phyloP scores from a whole-genome alignment of 495 filamentous ascomycete species.

The Hypomontagnella submonticulosa region DNA sequence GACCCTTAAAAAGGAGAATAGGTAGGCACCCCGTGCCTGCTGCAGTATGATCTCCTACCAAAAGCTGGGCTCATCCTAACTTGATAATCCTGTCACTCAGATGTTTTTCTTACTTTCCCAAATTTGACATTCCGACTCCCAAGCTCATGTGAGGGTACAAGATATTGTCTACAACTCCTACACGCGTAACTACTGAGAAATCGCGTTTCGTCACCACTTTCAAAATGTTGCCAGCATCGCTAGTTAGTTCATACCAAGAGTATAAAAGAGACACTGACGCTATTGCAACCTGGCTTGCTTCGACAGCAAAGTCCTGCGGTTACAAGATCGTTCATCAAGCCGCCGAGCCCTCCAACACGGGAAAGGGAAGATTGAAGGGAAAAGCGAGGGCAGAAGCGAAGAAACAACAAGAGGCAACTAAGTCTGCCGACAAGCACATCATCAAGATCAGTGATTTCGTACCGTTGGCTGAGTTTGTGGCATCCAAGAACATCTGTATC shows the following conservation, averaged over 20 bases:
- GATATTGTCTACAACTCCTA: too few species aligned
- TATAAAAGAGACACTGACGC: conserved; percentile 63
- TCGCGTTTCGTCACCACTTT: background rate
- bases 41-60: too few species aligned
- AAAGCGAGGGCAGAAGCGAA: conserved; percentile 49
- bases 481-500: conserved; percentile 40
- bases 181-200: too few species aligned
- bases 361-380: conserved; percentile 44
- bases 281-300: conserved; percentile 62
- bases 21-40: too few species aligned
- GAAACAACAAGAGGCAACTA: conserved; percentile 11
- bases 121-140: too few species aligned
- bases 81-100: too few species aligned
- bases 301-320: conserved; percentile 55
- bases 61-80: too few species aligned
- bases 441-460: conserved; percentile 55
- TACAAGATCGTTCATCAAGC: conserved; percentile 38
- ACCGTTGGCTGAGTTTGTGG: conserved; percentile 53
- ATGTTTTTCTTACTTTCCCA: too few species aligned
- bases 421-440: conserved; percentile 36
- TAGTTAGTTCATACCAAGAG: conserved; percentile 56
- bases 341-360: conserved; percentile 2
- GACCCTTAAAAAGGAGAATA: too few species aligned
- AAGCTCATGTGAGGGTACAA: too few species aligned
- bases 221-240: conserved; percentile 48